Evolutionary conservation across 495 filamentous ascomycete species (phyloP).

Genomic region (Oidiodendron maius): DNA sequence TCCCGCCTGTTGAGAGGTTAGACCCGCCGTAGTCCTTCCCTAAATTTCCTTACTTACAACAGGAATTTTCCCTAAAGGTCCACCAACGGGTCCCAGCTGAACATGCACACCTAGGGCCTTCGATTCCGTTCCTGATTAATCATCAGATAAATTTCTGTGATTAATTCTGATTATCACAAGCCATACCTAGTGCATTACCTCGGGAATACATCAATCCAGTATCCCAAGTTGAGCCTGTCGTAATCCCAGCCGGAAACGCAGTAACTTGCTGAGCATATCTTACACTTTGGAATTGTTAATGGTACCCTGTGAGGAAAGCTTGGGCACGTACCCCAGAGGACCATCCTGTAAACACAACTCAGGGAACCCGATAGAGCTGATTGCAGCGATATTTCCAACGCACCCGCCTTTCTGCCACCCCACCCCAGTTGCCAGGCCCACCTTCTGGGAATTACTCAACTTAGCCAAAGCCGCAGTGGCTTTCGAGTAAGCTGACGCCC

Average conservation of each 20-base stretch:
- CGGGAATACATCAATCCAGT: slow-evolving; percentile 56
- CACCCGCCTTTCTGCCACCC: slow-evolving; percentile 62
- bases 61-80: slow-evolving; percentile 70
- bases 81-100: slow-evolving; percentile 81
- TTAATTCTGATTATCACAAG: no score
- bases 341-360: slow-evolving; percentile 55
- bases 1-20: not conserved
- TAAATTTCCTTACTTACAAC: slow-evolving; percentile 4
- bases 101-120: slow-evolving; percentile 62
- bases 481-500: slow-evolving; percentile 51
- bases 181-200: slow-evolving; percentile 72
- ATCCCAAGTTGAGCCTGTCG: slow-evolving; percentile 69
- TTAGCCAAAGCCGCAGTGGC: slow-evolving; percentile 47
- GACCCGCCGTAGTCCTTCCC: not conserved
- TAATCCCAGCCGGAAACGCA: slow-evolving; percentile 76
- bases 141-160: slow-evolving; percentile 24
- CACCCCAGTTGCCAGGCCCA: slow-evolving; percentile 55
- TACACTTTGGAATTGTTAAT: slow-evolving; percentile 8
- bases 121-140: slow-evolving; percentile 11
- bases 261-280: slow-evolving; percentile 63
- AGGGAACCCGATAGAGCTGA: slow-evolving; percentile 48
- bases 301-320: not conserved
- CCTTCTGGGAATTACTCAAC: slow-evolving; percentile 52
- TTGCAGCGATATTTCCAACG: slow-evolving; percentile 56
- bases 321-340: slow-evolving; percentile 39